Evolutionary conservation across 352 stramenopile species (phyloP), one percentile per base, ranked within the genome.

Genomic region (Globisporangium cylindrosporum): DNA sequence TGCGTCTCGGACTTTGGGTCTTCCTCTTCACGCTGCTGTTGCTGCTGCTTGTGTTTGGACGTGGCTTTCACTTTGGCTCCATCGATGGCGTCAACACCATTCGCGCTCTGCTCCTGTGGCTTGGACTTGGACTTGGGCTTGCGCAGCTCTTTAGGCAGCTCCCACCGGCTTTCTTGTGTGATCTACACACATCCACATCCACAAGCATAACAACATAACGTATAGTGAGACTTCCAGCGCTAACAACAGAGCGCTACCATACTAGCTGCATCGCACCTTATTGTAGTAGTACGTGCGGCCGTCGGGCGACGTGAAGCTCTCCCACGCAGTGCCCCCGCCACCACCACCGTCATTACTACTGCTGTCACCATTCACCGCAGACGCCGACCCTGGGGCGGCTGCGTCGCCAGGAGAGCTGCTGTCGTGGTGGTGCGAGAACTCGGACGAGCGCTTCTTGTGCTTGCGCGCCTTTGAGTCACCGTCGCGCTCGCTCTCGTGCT

Each of bases 271-370:
- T 43, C 57, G 22, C 43, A 78, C 71, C 48, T 78, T 68, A 48
- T 91, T 91, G 69, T 89, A 90, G 64, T 84, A 91, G 66, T 91
- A 90, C 12, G 69, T 59, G 25, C 81, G 78, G 3, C 83, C 83
- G 43, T 91, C 83, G 4, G 81, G 81, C 22, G 82, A 76, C 64
- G 73, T 88, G 68, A 84, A 91, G 61, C 71, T 58, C 68, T 86
- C 69, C 82, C 82, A 91, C 64, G 72, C 38, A 32, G 29, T 4
- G 4, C 8, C 29, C 4, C 29, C 29, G 29, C 29, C 4, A 32
- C 29, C 29, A 3, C 3, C 38, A 48, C 14, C 71, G 18, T 0
- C 12, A 48, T 41, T 64, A 15, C 27, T 59, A 48, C 49, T 59
- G 53, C 49, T 59, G 53, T 14, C n/a, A 25, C n/a, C 14, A 18